phyloP scores from a whole-genome alignment of 495 filamentous ascomycete genomes.

The Podospora appendiculata region DNA sequence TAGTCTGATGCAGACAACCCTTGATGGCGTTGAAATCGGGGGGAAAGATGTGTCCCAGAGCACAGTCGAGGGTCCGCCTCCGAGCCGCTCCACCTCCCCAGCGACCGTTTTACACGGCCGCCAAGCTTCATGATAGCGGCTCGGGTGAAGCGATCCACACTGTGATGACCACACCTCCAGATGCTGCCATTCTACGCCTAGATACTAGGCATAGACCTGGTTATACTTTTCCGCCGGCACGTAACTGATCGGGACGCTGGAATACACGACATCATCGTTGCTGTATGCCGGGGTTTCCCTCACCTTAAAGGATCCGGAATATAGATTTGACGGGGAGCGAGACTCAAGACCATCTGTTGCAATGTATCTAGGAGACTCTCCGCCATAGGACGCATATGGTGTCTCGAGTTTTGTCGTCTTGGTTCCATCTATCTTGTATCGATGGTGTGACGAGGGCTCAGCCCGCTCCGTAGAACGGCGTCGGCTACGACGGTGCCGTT shows the following conservation, averaged over 20 bases:
- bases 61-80: too few species aligned
- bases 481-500: slow-evolving; percentile 12
- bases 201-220: not conserved
- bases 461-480: not conserved
- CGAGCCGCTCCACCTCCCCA: too few species aligned
- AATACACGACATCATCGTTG: slow-evolving; percentile 13
- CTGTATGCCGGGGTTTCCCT: slow-evolving; percentile 13
- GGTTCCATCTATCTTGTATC: slow-evolving; percentile 16
- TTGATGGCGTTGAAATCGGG: too few species aligned
- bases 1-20: too few species aligned
- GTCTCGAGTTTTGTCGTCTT: slow-evolving; percentile 8
- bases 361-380: not conserved
- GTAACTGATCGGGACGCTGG: slow-evolving; percentile 6
- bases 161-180: too few species aligned
- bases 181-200: too few species aligned
- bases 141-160: too few species aligned
- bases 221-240: not conserved
- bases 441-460: not conserved
- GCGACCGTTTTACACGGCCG: too few species aligned
- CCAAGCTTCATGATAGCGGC: too few species aligned
- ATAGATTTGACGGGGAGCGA: slow-evolving; percentile 3
- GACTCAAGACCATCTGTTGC: not conserved
- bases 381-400: too few species aligned
- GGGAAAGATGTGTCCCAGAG: too few species aligned
- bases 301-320: slow-evolving; percentile 13